These are phyloP conservation scores for Skeletonema marinoi DNA, from an alignment of 108 stramenopile genomes.

Conservation along the genomic window DNA sequence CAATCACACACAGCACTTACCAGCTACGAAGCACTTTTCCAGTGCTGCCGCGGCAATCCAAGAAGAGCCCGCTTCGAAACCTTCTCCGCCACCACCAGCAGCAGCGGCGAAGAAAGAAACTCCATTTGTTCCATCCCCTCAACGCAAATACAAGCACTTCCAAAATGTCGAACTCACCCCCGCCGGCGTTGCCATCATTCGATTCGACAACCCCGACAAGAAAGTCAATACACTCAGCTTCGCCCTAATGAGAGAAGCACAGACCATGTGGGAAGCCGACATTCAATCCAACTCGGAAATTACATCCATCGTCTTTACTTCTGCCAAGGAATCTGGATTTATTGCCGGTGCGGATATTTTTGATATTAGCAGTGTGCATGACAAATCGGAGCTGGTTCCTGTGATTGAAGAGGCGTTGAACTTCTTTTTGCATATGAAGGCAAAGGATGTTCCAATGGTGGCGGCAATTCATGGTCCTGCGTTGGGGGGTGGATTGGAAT, in stretches of 20 bases:
- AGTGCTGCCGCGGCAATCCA: slow-evolving; percentile 14
- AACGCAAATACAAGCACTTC: slow-evolving; percentile 86
- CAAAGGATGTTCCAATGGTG: slow-evolving; percentile 89
- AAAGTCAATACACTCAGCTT: slow-evolving; percentile 95
- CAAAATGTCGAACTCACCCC: slow-evolving; percentile 80
- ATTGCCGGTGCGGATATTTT: slow-evolving; percentile 99
- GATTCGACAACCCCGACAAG: slow-evolving; percentile 90
- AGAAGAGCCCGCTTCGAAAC: not conserved
- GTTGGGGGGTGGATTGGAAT: slow-evolving; percentile 98
- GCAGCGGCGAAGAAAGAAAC: not conserved
- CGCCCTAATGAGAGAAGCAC: slow-evolving; percentile 84
- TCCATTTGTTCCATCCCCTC: slow-evolving; percentile 63
- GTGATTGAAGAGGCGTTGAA: slow-evolving; percentile 83
- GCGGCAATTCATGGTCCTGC: slow-evolving; percentile 96
- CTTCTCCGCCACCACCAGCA: not conserved
- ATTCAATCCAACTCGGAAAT: slow-evolving; percentile 66
- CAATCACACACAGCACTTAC: not conserved
- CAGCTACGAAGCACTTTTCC: not conserved
- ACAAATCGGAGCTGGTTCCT: slow-evolving; percentile 80
- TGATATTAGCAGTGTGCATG: slow-evolving; percentile 81
- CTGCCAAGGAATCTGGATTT: slow-evolving; percentile 95
- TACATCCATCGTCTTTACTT: slow-evolving; percentile 95
- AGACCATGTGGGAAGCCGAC: slow-evolving; percentile 79
- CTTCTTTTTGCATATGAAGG: slow-evolving; percentile 80
- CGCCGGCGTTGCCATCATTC: slow-evolving; percentile 85